Base-by-base conservation (phyloP, 2,329 filamentous ascomycete genomes). In the Cladosporium sp. region DNA sequence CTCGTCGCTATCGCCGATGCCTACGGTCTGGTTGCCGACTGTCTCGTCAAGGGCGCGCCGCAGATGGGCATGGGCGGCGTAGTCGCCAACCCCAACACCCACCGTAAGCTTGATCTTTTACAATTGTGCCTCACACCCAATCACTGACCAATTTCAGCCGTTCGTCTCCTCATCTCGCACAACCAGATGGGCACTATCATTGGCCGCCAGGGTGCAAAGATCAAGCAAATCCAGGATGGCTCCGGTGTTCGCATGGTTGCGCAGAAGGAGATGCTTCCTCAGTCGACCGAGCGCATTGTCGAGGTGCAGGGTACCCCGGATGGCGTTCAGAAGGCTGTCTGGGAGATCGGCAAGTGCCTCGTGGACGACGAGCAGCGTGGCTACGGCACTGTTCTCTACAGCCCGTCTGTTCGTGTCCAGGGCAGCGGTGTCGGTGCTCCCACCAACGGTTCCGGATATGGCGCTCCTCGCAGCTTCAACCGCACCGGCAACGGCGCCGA, bases 161-260 rank as follows among this genome's bases (percentile, higher is more conserved):
- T 98, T 70, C 95, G 95, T 67, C 84, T 98, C 27, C 85, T 98
- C 68, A 97, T 98, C 71, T 98, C 93, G 29, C 92, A 98, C 77
- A 97, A 97, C 71, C 93, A 98, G 74, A 98, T 98, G 93, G 93
- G 93, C 55, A 98, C 93, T 63, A 96, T 98, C 74, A 98, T 98
- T 67, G 93, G 93, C 63, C 84, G 90, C 58, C 88, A 94, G 69
- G 93, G 93, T 53, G 79, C 96, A 59, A 98, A 97, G 78, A 98
- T 98, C 78, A 98, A 98, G 80, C 88, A 96, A 69, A 98, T 98
- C 60, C 93, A 98, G 70, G 93, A 98, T 69, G 85, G 84, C 25
- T 97, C 93, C 4, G 91, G 91, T 57, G 93, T 97, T 52, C 91
- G 93, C 67, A 98, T 98, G 93, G 91, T 98, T 42, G 93, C 93